Conservation (phyloP, 2,329 filamentous ascomycete species). For the Raffaelea albimanens region DNA sequence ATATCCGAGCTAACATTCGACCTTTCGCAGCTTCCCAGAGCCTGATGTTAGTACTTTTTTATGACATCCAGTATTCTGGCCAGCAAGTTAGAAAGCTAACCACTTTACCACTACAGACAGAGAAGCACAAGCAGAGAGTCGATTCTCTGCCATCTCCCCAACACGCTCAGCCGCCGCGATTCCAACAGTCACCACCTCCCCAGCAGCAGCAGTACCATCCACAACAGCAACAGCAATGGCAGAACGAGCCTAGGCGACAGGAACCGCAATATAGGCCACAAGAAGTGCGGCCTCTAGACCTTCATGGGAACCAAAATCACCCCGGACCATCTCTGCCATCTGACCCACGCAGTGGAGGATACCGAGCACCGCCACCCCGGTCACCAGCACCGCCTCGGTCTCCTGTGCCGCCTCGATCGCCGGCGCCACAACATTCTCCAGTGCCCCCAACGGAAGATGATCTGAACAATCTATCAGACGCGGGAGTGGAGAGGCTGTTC, state of each 20-base stretch:
- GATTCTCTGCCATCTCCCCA: slow-evolving; percentile 31
- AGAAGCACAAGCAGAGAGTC: not conserved
- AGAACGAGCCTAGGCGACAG: slow-evolving; percentile 17
- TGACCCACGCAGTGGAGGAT: slow-evolving; percentile 6
- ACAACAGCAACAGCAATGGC: slow-evolving; percentile 31
- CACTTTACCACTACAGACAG: not conserved
- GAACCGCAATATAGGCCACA: slow-evolving; percentile 9
- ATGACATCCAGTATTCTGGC: too few species aligned
- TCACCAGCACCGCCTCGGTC: slow-evolving; percentile 4
- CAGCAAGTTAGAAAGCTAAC: not conserved
- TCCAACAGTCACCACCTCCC: slow-evolving; percentile 6
- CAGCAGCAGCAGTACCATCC: slow-evolving; percentile 34
- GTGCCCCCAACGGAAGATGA: too few species aligned
- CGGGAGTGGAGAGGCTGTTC: slow-evolving; percentile 83
- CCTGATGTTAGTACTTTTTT: too few species aligned
- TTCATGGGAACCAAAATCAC: slow-evolving; percentile 1
- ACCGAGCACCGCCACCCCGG: slow-evolving; percentile 3
- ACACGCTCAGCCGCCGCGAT: slow-evolving; percentile 12
- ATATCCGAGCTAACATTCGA: not conserved
- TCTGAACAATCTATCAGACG: too few species aligned
- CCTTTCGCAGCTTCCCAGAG: not conserved
- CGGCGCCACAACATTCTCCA: not conserved
- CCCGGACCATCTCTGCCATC: slow-evolving; percentile 6
- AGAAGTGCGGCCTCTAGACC: slow-evolving; percentile 2
- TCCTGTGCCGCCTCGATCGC: not conserved